Conservation (phyloP, 2,329 filamentous ascomycete species). For the Pseudogymnoascus sp. region DNA sequence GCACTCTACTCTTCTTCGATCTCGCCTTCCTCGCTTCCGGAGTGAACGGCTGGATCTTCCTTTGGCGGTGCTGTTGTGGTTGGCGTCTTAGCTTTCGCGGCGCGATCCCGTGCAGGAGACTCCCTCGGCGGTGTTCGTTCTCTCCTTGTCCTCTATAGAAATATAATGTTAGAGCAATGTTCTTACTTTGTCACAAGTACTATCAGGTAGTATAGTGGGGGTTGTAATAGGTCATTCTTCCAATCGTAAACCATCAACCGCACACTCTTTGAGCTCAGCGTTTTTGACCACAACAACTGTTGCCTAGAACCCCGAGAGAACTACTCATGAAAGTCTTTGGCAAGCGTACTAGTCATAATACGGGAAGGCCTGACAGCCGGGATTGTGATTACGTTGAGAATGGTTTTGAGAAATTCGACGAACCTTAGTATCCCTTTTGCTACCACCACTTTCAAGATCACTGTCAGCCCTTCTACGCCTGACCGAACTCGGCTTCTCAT, state of each 20-base stretch:
- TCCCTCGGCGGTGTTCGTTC: slow-evolving; percentile 47
- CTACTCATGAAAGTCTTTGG: background rate
- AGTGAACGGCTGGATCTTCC: slow-evolving; percentile 42
- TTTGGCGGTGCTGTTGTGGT: slow-evolving; percentile 31
- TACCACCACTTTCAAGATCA: slow-evolving; percentile 54
- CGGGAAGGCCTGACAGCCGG: background rate
- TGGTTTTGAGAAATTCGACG: slow-evolving; percentile 8
- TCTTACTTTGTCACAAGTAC: slow-evolving; percentile 16
- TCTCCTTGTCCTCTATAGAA: slow-evolving; percentile 46
- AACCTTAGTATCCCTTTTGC: slow-evolving; percentile 57
- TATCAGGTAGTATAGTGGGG: slow-evolving; percentile 19
- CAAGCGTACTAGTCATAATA: background rate
- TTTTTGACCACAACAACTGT: background rate
- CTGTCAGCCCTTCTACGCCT: slow-evolving; percentile 73
- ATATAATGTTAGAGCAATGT: slow-evolving; percentile 5
- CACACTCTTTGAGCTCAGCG: background rate
- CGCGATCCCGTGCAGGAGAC: slow-evolving; percentile 43
- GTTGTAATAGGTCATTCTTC: background rate
- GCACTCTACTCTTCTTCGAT: slow-evolving; percentile 64
- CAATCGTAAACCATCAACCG: background rate
- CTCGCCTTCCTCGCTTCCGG: slow-evolving; percentile 94
- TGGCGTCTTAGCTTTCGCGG: slow-evolving; percentile 50
- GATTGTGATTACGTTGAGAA: background rate
- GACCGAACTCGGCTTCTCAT: slow-evolving; percentile 54
- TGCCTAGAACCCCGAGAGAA: background rate